Evolutionary conservation across 495 filamentous ascomycete genomes (phyloP).

Genomic region (Jackrogersella minutella): DNA sequence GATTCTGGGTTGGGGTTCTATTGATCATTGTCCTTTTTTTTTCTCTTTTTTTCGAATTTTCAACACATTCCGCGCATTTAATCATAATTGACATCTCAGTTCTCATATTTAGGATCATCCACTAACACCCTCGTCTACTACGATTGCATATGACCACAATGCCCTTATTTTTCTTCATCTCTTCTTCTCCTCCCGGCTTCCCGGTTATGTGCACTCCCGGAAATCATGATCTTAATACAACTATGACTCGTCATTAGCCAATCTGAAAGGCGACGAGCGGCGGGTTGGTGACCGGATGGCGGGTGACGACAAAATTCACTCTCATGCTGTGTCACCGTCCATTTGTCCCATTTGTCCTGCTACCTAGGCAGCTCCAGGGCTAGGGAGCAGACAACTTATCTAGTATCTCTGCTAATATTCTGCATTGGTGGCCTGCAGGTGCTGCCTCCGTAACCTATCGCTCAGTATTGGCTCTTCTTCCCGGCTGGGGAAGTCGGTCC

Average conservation of each 20-base stretch:
- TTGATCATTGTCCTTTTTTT: too few species aligned
- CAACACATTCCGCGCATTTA: neutral
- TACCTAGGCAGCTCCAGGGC: too few species aligned
- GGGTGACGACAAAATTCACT: slow-evolving; percentile 23
- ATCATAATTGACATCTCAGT: neutral
- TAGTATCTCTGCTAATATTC: neutral
- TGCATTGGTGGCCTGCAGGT: slow-evolving; percentile 9
- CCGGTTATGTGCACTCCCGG: neutral
- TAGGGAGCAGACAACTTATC: slow-evolving; percentile 1
- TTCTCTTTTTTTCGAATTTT: too few species aligned
- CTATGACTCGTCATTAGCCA: slow-evolving; percentile 14
- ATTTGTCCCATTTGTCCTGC: slow-evolving; percentile 23
- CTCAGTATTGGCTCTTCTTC: slow-evolving; percentile 4
- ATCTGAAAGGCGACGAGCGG: slow-evolving; percentile 16
- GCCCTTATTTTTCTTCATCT: neutral
- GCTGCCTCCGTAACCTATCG: neutral
- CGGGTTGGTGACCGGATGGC: slow-evolving; percentile 13
- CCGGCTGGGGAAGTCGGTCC: slow-evolving; percentile 10
- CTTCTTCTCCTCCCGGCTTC: too few species aligned
- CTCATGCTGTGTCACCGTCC: slow-evolving; percentile 23
- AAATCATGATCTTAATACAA: slow-evolving; percentile 12
- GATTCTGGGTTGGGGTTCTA: too few species aligned
- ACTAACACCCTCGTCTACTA: neutral
- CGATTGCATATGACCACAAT: neutral
- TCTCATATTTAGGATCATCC: neutral